Base-by-base conservation (phyloP, 192 early-diverging fungal genomes). In the Linderina pennispora region DNA sequence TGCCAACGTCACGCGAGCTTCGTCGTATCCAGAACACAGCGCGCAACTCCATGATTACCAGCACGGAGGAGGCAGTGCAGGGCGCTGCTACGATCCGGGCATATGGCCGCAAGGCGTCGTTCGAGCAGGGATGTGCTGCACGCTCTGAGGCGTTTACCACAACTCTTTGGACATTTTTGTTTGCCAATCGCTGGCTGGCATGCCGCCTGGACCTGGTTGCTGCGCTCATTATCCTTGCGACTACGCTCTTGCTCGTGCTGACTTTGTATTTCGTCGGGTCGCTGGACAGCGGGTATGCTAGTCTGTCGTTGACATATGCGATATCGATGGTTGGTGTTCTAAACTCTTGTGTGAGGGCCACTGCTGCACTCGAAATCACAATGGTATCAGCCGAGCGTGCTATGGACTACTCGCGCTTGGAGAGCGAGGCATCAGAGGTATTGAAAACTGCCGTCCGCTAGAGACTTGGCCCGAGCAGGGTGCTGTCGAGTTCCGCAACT, bases 281-380 rank as follows among this genome's bases (percentile, higher is more conserved):
- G 13, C 60, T 82, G 38, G 77, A 86, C 54, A 78, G 82, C n/a
- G 84, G 85, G 18, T 53, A 78, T 34, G 81, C 79, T 4, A 80
- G 78, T 8, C 32, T 80, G 19, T 56, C 72, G 19, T 61, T 83
- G 8, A 77, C 74, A 15, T 87, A 86, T 44, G 65, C 85, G 11
- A 55, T 80, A 0, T 67, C 61, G 23, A 77, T 92, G 19, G 89
- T 88, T 8, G 81, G 88, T 54, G 80, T 84, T 15, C 49, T 94
- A 19, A 91, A 88, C 57, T 90, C 87, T 89, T 79, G 87, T 59
- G 82, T 94, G 9, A 75, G 89, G 14, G 80, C 83, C 39, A 88
- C 77, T 41, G 87, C 86, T 45, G 91, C 92, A 58, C 88, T 94
- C 42, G 89, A 91, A 41, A 77, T 72, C 20, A 66, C 80, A 19